Percentiles rank a stretch among this genome's conserved stretches.
phyloP scores from a whole-genome alignment of 2,329 filamentous ascomycete species.

The Raffaelea ambrosiae region DNA sequence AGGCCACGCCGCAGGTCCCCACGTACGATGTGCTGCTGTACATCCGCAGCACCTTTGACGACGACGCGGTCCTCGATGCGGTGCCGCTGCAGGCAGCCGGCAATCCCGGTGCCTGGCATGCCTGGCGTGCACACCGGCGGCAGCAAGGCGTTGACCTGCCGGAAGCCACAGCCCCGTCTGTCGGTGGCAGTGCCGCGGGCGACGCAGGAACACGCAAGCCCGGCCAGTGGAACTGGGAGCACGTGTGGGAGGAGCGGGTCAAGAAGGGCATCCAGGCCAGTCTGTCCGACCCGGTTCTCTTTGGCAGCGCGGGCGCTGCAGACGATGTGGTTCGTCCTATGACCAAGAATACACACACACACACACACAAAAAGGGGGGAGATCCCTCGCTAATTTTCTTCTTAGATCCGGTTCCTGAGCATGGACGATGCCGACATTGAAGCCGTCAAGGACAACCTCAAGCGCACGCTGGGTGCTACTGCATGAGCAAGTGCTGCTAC shows the following conservation, averaged over 20 bases:
- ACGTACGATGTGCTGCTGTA: slow-evolving; percentile 69
- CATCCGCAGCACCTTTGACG: slow-evolving; percentile 72
- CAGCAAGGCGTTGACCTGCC: slow-evolving; percentile 17
- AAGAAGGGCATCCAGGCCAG: slow-evolving; percentile 69
- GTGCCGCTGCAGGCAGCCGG: slow-evolving; percentile 75
- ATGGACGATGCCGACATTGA: slow-evolving; percentile 53
- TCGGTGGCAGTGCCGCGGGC: neutral
- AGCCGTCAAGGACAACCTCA: slow-evolving; percentile 48
- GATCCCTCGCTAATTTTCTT: too few species aligned
- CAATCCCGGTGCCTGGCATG: slow-evolving; percentile 88
- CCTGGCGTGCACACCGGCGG: slow-evolving; percentile 68
- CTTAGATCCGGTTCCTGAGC: slow-evolving; percentile 57
- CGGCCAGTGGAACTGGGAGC: slow-evolving; percentile 95
- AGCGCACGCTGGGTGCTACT: slow-evolving; percentile 35
- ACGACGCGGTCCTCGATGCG: slow-evolving; percentile 66
- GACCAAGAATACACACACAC: too few species aligned
- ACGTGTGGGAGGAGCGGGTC: slow-evolving; percentile 89
- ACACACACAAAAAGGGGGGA: too few species aligned
- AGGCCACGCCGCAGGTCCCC: slow-evolving; percentile 33
- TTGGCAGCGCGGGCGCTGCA: slow-evolving; percentile 50
- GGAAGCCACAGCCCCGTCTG: too few species aligned
- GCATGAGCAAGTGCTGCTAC: neutral
- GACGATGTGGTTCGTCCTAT: slow-evolving; percentile 78
- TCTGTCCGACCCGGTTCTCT: slow-evolving; percentile 71
- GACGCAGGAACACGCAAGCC: slow-evolving; percentile 39